These are phyloP conservation scores for Pseudogymnoascus destructans DNA, from an alignment of 2,329 filamentous ascomycete species.

Conservation along the genomic window DNA sequence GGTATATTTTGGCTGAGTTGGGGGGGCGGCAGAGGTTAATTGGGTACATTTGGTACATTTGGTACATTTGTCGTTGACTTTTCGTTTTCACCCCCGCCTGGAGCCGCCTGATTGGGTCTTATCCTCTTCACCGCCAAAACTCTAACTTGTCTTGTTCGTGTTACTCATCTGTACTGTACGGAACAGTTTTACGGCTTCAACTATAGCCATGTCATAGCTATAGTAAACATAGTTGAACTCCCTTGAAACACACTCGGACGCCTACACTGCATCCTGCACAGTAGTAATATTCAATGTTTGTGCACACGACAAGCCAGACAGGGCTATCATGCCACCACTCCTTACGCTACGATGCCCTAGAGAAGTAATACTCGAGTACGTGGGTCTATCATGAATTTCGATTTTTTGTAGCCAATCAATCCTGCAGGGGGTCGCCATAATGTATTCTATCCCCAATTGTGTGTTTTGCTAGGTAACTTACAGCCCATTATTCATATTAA, in stretches of 20 bases:
- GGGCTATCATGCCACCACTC: slow-evolving; percentile 5
- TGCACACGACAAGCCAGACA: slow-evolving; percentile 7
- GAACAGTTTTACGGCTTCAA: background rate
- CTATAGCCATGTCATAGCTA: background rate
- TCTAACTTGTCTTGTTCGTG: background rate
- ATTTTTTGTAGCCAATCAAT: no score
- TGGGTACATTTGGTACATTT: background rate
- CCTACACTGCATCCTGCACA: background rate
- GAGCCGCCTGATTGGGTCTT: slow-evolving; percentile 6
- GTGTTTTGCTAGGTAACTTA: no score
- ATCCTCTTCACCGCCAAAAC: slow-evolving; percentile 8
- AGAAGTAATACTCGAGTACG: no score
- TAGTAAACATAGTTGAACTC: background rate
- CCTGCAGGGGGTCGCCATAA: no score
- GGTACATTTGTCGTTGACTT: slow-evolving; percentile 1
- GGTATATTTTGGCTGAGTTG: background rate
- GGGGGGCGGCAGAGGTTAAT: background rate
- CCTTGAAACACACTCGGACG: background rate
- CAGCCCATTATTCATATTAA: no score
- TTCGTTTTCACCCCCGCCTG: background rate
- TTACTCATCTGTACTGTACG: background rate
- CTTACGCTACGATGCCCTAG: background rate
- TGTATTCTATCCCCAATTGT: no score
- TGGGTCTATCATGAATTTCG: no score
- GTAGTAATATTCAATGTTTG: background rate